A percentile compares a stretch with the other conserved stretches of the same genome.
Evolutionary conservation across 495 filamentous ascomycete species (phyloP).

Genomic region (Arthonia radiata): DNA sequence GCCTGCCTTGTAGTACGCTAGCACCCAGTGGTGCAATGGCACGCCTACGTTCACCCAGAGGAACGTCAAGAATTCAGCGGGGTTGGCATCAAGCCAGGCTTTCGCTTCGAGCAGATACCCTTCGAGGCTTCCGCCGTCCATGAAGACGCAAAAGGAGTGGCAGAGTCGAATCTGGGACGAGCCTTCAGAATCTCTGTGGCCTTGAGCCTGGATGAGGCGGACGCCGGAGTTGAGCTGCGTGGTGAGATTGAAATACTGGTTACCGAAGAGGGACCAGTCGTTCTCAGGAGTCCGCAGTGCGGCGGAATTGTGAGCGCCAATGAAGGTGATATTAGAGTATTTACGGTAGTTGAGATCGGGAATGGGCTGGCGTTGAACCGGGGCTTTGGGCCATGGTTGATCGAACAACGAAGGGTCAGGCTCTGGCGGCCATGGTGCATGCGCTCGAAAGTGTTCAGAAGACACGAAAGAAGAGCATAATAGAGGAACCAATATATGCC

Average conservation of each 20-base stretch:
- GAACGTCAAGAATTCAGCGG: constrained; percentile 4
- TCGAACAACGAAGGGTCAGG: no score
- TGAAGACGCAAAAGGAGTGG: constrained; percentile 7
- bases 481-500: no score
- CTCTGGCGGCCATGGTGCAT: no score
- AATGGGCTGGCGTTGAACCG: not conserved
- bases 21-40: not conserved
- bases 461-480: no score
- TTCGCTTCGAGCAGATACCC: constrained; percentile 2
- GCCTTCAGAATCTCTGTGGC: constrained; percentile 3
- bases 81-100: constrained; percentile 2
- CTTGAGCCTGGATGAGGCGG: constrained; percentile 5
- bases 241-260: constrained; percentile 6
- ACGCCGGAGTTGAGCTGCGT: constrained; percentile 3
- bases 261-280: constrained; percentile 4
- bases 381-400: no score
- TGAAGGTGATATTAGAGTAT: constrained; percentile 6
- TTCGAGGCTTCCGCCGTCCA: constrained; percentile 4
- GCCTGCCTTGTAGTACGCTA: constrained; percentile 2
- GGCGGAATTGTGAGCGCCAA: constrained; percentile 4
- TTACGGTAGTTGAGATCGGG: constrained; percentile 1
- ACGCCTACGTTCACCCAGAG: constrained; percentile 3
- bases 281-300: constrained; percentile 4
- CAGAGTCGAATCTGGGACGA: constrained; percentile 3
- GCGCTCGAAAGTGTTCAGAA: no score